Base-by-base conservation (phyloP, 768 basidiomycete genomes). In the Sporobolomyces phaffii region DNA sequence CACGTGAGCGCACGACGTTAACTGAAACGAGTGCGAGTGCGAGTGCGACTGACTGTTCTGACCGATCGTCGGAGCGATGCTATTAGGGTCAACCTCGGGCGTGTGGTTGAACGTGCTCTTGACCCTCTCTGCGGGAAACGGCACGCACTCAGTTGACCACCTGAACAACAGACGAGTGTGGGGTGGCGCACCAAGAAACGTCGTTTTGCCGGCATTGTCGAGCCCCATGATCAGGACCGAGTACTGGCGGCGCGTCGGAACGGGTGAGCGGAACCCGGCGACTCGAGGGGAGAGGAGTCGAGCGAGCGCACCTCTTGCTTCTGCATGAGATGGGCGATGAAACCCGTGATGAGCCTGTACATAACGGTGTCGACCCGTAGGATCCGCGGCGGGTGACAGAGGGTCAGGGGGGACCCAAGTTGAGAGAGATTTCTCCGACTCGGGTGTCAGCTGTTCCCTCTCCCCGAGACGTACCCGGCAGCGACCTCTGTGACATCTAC, bases 31-130 rank as follows among this genome's bases (percentile, higher is more conserved):
- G 29, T 18, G 20, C 33, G 28, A 29, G 13, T 5, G 13, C 31
- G 28, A 26, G 31, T 26, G 11, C 47, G 44, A 80, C 89, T 72
- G 70, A 94, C 94, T 94, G 78, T 98, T 98, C 79, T 98, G 94
- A 0, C 96, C 96, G 5, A 99, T 89, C 0, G 96, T 99, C 2
- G 96, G 96, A 0, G 84, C 90, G 73, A 99, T 97, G 79, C 91
- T 96, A 73, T 91, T 87, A 0, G 93, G 87, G 41, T 88, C 81
- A n/a, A 96, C 83, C 0, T 90, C 90, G 0, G 92, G 91, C 0
- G 83, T 84, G 43, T 88, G 85, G 76, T 87, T 94, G 76, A 93
- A 97, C 0, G 90, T 78, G 1, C 89, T 91, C 81, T 97, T 98
- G 64, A 97, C 92, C 77, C 87, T 88, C 81, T 97, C 93, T 47